Conservation (phyloP, 179 eudicot genomes). For the Nepenthes alata region DNA sequence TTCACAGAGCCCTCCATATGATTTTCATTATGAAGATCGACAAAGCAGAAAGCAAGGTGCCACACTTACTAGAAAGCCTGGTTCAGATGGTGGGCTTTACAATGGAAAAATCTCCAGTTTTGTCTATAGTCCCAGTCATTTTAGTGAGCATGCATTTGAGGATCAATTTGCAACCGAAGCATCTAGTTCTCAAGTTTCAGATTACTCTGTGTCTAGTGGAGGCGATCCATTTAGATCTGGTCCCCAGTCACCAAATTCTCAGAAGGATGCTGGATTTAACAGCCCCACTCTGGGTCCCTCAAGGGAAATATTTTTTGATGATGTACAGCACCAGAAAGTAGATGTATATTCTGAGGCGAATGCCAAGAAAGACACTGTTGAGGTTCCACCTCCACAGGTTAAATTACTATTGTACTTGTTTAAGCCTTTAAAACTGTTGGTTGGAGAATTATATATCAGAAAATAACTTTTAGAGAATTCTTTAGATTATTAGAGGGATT, state of each 20-base stretch:
- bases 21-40: conserved; percentile 83
- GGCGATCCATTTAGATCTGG: conserved; percentile 59
- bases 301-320: conserved; percentile 20
- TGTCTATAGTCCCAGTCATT: conserved; percentile 59
- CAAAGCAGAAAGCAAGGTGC: conserved; percentile 55
- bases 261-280: conserved; percentile 34
- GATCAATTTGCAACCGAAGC: conserved; percentile 59
- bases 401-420: conserved; percentile 9
- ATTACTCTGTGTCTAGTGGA: conserved; percentile 56
- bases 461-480: background rate
- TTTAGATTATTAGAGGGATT: background rate
- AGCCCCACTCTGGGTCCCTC: conserved; percentile 46
- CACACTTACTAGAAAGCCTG: conserved; percentile 64
- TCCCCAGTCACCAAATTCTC: conserved; percentile 49
- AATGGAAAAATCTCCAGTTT: conserved; percentile 56
- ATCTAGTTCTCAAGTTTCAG: conserved; percentile 57
- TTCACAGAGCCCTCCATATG: conserved; percentile 95
- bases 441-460: background rate
- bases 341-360: conserved; percentile 20
- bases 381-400: conserved; percentile 44
- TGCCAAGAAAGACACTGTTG: conserved; percentile 24
- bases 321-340: conserved; percentile 18
- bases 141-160: conserved; percentile 44
- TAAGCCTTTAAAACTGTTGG: background rate
- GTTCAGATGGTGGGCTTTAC: conserved; percentile 57